Conservation (phyloP, 1,284 basidiomycete species). For the Exobasidium rhododendri region DNA sequence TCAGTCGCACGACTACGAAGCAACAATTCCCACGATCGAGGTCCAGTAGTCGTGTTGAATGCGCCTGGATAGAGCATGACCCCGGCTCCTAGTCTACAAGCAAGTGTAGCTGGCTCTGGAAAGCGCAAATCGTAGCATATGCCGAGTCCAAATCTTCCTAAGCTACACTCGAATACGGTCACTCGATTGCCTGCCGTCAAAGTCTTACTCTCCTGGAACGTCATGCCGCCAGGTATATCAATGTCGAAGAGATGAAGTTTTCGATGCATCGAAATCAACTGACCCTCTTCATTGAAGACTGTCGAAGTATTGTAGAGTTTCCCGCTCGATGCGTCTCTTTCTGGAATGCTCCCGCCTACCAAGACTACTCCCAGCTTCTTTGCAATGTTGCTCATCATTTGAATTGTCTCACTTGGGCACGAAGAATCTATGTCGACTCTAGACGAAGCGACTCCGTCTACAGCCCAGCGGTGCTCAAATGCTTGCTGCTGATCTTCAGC, state of each 20-base stretch:
- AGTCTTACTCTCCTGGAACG: slow-evolving; percentile 96
- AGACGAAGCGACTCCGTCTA: slow-evolving; percentile 58
- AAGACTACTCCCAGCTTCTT: slow-evolving; percentile 80
- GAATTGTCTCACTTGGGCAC: slow-evolving; percentile 69
- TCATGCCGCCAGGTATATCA: slow-evolving; percentile 93
- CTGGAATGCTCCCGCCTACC: slow-evolving; percentile 68
- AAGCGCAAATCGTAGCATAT: slow-evolving; percentile 80
- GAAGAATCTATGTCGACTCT: slow-evolving; percentile 14
- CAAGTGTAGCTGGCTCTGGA: slow-evolving; percentile 88
- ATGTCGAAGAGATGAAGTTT: slow-evolving; percentile 98
- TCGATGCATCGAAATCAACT: slow-evolving; percentile 80
- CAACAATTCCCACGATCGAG: slow-evolving; percentile 49
- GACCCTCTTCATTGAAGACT: slow-evolving; percentile 80
- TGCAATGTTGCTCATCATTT: slow-evolving; percentile 76
- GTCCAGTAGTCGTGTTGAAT: slow-evolving; percentile 58
- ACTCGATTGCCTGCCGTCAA: slow-evolving; percentile 73
- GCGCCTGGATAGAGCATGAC: slow-evolving; percentile 71
- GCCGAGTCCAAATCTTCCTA: slow-evolving; percentile 82
- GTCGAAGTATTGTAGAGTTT: slow-evolving; percentile 51
- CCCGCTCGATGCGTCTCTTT: slow-evolving; percentile 40
- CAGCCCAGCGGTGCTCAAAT: slow-evolving; percentile 22
- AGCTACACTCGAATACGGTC: slow-evolving; percentile 88
- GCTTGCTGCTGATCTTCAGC: slow-evolving; percentile 26
- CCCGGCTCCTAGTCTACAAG: slow-evolving; percentile 81
- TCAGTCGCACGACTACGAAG: slow-evolving; percentile 56